Base-by-base conservation (phyloP, 225 moss, liverwort and hornwort genomes). In the Antitrichia curtipendula region DNA sequence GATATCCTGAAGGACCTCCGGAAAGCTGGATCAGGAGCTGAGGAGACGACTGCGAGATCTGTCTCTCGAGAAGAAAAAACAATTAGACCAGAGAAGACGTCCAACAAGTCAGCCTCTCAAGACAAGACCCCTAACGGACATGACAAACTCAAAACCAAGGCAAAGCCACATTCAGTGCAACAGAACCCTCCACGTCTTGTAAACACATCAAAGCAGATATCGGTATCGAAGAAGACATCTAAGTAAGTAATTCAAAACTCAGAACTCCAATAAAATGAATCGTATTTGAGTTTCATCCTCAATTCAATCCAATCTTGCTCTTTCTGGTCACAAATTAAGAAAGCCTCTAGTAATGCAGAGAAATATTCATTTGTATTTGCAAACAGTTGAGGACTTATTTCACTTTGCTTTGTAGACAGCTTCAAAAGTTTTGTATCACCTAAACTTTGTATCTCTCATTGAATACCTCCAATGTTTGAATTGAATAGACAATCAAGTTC, bases 71-170 rank as follows among this genome's bases (percentile, higher is more conserved):
- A 58, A 22, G 57, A 82, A 82, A 47, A 23, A 62, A 3, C 56
- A 20, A 47, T n/a, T 31, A 82, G 16, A 69, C 54, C 75, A 45
- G 71, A 82, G 9, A 75, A 87, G 69, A 84, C 21, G 38, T 9
- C 58, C 43, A 53, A 43, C 18, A 86, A 82, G 52, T 24, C 75
- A 68, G 53, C 7, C 20, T 59, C 80, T 79, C 68, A 84, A 86
- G n/a, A 40, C 24, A 88, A 86, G 58, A 66, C 7, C 77, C 19
- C 62, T 9, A 54, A 38, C 38, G 69, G 58, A 62, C 64, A 28
- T 41, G 77, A 84, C 60, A 87, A 91, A 89, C 63, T 76, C 49
- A 89, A 81, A n/a, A 45, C 81, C 13, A 81, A 91, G 77, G 84
- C 68, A 32, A 87, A 84, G 81, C 40, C 81, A 87, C 84, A 75